Evolutionary conservation across 805 yeast genomes (phyloP).

Genomic region (Kodamaea laetipori): DNA sequence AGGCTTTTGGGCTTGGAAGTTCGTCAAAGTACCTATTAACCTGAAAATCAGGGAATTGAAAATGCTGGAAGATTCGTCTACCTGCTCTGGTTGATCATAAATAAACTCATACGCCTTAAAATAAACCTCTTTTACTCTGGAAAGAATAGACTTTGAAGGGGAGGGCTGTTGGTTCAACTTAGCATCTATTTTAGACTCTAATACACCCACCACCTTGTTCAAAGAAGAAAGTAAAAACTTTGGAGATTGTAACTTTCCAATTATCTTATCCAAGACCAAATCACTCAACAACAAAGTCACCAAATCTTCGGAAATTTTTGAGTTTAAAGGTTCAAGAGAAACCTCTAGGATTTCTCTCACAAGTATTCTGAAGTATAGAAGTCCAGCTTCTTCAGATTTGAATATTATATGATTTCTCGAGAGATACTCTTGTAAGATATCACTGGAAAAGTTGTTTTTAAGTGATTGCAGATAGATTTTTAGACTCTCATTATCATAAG

Average conservation of each 20-base stretch:
- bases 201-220: slow-evolving; percentile 9
- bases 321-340: slow-evolving; percentile 23
- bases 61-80: slow-evolving; percentile 7
- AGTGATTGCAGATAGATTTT: neutral
- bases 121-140: neutral
- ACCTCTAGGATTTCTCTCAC: slow-evolving; percentile 23
- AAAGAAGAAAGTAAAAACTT: slow-evolving; percentile 26
- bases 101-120: slow-evolving; percentile 1
- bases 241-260: slow-evolving; percentile 28
- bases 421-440: slow-evolving; percentile 7
- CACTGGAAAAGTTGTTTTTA: slow-evolving; percentile 1
- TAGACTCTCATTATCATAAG: slow-evolving; percentile 9
- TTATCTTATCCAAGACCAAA: slow-evolving; percentile 27
- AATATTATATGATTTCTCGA: slow-evolving; percentile 8
- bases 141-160: neutral
- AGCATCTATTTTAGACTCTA: slow-evolving; percentile 10
- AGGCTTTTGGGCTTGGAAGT: slow-evolving; percentile 22
- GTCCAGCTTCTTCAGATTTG: slow-evolving; percentile 7
- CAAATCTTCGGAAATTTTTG: slow-evolving; percentile 28
- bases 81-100: neutral
- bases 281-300: slow-evolving; percentile 30
- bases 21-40: slow-evolving; percentile 22
- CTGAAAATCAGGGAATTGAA: slow-evolving; percentile 21
- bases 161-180: neutral
- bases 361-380: slow-evolving; percentile 27